Evolutionary conservation across 176 grass and related monocot species (phyloP).

Genomic region (Eragrostis curvula): DNA sequence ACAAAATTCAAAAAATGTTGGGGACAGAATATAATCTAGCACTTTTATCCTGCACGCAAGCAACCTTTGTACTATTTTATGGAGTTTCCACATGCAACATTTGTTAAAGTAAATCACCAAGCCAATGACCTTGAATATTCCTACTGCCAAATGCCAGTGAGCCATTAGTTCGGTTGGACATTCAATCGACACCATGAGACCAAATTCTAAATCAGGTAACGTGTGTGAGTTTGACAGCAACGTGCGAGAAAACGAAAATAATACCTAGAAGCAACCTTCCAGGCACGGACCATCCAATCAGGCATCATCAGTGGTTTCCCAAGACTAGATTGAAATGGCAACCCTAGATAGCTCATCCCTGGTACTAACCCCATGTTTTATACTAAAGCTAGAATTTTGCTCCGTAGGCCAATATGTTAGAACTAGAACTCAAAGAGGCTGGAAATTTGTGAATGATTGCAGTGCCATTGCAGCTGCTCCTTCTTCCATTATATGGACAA

Average conservation of each 20-base stretch:
- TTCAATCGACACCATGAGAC: conserved; percentile 16
- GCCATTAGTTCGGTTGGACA: conserved; percentile 10
- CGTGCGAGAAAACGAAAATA: conserved; percentile 21
- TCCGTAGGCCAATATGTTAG: conserved; percentile 21
- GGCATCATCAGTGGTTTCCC: conserved; percentile 32
- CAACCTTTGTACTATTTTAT: conserved; percentile 26
- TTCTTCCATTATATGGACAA: too few species aligned
- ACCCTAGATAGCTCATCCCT: conserved; percentile 26
- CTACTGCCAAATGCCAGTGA: not conserved
- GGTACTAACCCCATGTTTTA: conserved; percentile 38
- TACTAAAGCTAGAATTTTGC: conserved; percentile 46
- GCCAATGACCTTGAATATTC: conserved; percentile 29
- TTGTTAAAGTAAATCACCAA: conserved; percentile 2
- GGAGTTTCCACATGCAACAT: not conserved
- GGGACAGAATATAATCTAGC: conserved; percentile 43
- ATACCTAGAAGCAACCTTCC: conserved; percentile 43
- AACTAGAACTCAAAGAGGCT: too few species aligned
- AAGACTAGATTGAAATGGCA: conserved; percentile 38
- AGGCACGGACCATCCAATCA: conserved; percentile 26
- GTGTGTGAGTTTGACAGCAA: conserved; percentile 6
- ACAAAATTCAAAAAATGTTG: conserved; percentile 48
- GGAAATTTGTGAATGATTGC: too few species aligned
- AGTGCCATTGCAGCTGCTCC: too few species aligned
- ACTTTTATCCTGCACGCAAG: conserved; percentile 34
- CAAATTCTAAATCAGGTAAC: conserved; percentile 17